These are phyloP conservation scores for Wallacemonas collosoma DNA, from an alignment of 208 protist species.

Conservation along the genomic window DNA sequence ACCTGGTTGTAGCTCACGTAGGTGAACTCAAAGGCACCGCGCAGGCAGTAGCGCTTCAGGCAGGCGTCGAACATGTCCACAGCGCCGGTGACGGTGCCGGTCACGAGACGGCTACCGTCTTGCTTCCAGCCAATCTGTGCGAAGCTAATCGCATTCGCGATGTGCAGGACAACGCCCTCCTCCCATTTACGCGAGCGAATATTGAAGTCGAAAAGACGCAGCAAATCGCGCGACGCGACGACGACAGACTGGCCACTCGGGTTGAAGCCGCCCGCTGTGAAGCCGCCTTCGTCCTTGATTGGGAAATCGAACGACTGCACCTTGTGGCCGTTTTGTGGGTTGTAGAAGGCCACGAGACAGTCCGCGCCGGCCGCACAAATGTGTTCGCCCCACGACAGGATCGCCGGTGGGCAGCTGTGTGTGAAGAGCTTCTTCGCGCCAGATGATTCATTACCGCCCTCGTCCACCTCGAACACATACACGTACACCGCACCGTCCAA, in stretches of 20 bases:
- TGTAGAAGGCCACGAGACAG: conserved; percentile 93
- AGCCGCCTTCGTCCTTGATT: conserved; percentile 87
- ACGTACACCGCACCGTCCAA: conserved; percentile 91
- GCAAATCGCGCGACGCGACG: conserved; percentile 84
- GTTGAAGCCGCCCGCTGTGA: conserved; percentile 90
- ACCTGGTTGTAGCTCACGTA: conserved; percentile 97
- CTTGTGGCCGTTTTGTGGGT: conserved; percentile 79
- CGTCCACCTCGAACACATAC: conserved; percentile 91
- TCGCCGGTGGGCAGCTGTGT: conserved; percentile 89
- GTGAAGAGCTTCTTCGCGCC: conserved; percentile 81
- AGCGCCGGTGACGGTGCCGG: conserved; percentile 91
- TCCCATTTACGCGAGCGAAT: conserved; percentile 92
- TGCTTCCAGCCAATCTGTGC: conserved; percentile 92
- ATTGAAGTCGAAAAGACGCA: conserved; percentile 95
- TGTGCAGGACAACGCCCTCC: conserved; percentile 71
- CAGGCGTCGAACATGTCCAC: conserved; percentile 97
- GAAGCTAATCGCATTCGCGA: conserved; percentile 94
- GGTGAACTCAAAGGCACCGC: conserved; percentile 97
- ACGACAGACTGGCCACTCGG: conserved; percentile 94
- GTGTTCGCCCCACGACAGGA: conserved; percentile 93
- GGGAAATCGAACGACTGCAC: conserved; percentile 91
- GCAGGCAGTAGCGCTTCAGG: conserved; percentile 93
- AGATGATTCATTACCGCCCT: conserved; percentile 45
- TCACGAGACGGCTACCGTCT: conserved; percentile 94
- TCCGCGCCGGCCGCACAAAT: conserved; percentile 93